These are phyloP conservation scores for Camelina sativa DNA, from an alignment of 345 rosid species.

Conservation along the genomic window DNA sequence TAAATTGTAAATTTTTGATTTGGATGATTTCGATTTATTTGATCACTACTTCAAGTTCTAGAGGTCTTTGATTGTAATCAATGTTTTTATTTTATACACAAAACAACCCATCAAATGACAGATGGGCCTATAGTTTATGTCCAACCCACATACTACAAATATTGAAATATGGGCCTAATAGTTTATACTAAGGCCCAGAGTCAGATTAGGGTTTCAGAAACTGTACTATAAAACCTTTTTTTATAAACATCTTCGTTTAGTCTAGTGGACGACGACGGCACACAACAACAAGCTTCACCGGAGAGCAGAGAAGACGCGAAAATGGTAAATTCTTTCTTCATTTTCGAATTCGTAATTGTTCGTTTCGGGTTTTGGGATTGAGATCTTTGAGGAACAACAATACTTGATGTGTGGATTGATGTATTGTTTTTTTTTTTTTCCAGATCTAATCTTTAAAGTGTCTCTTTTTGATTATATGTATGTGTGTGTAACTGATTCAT, in stretches of 20 bases:
- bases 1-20: too few relatives aligned
- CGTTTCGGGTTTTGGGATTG: background rate
- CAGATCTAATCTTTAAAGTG: conserved; percentile 8
- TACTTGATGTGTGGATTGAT: background rate
- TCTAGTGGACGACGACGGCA: conserved; percentile 38
- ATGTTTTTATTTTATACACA: too few relatives aligned
- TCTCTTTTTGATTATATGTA: background rate
- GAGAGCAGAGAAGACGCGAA: conserved; percentile 32
- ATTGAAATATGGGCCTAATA: conserved; percentile 10
- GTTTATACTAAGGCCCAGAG: conserved; percentile 3
- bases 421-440: background rate
- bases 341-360: background rate
- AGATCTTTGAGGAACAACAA: background rate
- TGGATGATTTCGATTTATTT: too few relatives aligned
- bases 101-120: too few relatives aligned
- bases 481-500: background rate
- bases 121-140: background rate
- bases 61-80: too few relatives aligned
- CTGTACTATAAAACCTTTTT: conserved; percentile 16
- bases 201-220: conserved; percentile 11
- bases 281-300: conserved; percentile 26
- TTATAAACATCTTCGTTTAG: background rate
- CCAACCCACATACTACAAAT: background rate
- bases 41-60: too few relatives aligned
- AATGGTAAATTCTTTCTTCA: conserved; percentile 33